Conservation (phyloP, 257 asterid species). For the Solanum chaucha region DNA sequence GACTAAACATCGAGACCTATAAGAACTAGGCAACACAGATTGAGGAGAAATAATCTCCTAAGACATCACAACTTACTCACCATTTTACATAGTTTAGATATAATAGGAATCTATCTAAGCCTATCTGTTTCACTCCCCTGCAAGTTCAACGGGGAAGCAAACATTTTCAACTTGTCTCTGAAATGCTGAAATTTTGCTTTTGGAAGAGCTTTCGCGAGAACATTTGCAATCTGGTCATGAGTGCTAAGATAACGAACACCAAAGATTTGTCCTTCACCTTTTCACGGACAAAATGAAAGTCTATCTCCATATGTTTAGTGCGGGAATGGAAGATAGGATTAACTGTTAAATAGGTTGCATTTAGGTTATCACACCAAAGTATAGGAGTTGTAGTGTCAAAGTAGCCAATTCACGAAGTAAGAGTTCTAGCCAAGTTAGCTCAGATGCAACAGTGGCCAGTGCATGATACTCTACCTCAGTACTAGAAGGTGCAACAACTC, state of each 20-base stretch:
- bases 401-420: not conserved
- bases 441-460: not conserved
- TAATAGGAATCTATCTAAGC: not conserved
- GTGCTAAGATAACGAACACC: not conserved
- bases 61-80: not conserved
- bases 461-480: not conserved
- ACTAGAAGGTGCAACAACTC: not conserved
- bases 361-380: not conserved
- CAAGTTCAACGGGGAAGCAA: not conserved
- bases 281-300: not conserved
- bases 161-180: not conserved
- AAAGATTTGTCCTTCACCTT: not conserved
- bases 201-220: not conserved
- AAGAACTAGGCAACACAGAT: not conserved
- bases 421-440: not conserved
- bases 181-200: not conserved
- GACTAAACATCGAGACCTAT: not conserved
- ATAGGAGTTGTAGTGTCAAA: not conserved
- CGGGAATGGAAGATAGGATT: not conserved
- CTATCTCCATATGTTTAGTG: not conserved
- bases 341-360: not conserved
- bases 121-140: not conserved
- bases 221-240: not conserved
- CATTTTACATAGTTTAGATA: not conserved
- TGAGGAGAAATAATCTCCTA: not conserved